phyloP scores from a whole-genome alignment of 2,329 filamentous ascomycete species.

The Neophaeococcomyces aloes region DNA sequence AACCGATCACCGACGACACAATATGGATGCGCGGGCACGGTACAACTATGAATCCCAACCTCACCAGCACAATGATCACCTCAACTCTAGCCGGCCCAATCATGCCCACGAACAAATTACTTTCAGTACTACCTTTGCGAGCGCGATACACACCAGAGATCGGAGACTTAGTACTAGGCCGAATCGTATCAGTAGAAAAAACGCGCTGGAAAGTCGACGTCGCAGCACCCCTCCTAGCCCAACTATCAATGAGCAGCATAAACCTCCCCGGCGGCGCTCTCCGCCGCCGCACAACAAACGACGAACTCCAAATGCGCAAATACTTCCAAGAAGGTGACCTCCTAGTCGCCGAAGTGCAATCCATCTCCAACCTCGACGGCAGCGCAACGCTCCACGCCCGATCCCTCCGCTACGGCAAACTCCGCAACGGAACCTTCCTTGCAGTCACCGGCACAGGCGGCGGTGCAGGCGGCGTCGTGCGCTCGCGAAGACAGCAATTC shows the following conservation, averaged over 20 bases:
- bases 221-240: slow-evolving; percentile 72
- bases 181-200: slow-evolving; percentile 89
- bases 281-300: slow-evolving; percentile 81
- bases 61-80: slow-evolving; percentile 53
- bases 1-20: slow-evolving; percentile 77
- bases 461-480: slow-evolving; percentile 64
- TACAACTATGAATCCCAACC: slow-evolving; percentile 42
- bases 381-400: slow-evolving; percentile 81
- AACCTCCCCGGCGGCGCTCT: slow-evolving; percentile 91
- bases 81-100: slow-evolving; percentile 86
- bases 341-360: slow-evolving; percentile 88
- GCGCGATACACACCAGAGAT: slow-evolving; percentile 94
- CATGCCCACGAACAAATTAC: slow-evolving; percentile 89
- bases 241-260: slow-evolving; percentile 76
- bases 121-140: slow-evolving; percentile 80
- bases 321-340: slow-evolving; percentile 95
- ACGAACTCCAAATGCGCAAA: slow-evolving; percentile 93
- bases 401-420: slow-evolving; percentile 84
- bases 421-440: slow-evolving; percentile 85
- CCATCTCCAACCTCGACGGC: slow-evolving; percentile 66
- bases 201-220: slow-evolving; percentile 93
- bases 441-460: slow-evolving; percentile 71
- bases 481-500: slow-evolving; percentile 77
- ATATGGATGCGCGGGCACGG: slow-evolving; percentile 99
- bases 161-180: slow-evolving; percentile 85